These are phyloP conservation scores for Prunus campanulata DNA, from an alignment of 306 rosid genomes.

Conservation along the genomic window DNA sequence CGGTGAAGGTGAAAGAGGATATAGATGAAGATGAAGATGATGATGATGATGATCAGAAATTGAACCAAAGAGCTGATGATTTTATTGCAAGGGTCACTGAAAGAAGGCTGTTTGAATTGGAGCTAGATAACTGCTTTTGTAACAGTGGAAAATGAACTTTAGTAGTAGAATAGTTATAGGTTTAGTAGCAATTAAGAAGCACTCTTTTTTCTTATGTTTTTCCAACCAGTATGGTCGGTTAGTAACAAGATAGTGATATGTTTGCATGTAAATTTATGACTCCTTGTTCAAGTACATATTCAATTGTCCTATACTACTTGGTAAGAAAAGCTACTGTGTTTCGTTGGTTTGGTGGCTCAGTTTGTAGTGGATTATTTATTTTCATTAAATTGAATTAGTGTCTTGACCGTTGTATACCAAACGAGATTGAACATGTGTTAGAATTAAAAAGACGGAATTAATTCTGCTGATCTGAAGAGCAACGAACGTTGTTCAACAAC, in stretches of 20 bases:
- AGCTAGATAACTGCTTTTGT: constrained; percentile 35
- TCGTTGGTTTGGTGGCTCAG: too few species aligned
- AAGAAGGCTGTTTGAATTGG: constrained; percentile 53
- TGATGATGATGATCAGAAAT: constrained; percentile 35
- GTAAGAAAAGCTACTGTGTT: too few species aligned
- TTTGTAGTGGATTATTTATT: too few species aligned
- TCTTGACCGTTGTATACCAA: too few species aligned
- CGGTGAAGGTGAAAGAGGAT: constrained; percentile 4
- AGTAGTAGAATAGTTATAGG: background rate
- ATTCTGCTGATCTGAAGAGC: too few species aligned
- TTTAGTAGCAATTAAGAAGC: background rate
- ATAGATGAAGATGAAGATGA: constrained; percentile 11
- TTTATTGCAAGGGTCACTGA: constrained; percentile 75
- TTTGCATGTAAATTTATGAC: background rate
- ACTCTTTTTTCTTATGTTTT: background rate
- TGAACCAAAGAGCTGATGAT: constrained; percentile 82
- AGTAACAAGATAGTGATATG: background rate
- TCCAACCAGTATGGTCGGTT: background rate
- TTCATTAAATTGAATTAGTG: too few species aligned
- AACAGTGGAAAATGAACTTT: constrained; percentile 10
- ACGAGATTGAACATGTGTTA: too few species aligned
- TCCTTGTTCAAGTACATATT: background rate
- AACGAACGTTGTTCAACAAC: too few species aligned
- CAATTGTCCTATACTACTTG: background rate
- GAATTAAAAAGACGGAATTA: too few species aligned